Evolutionary conservation across 305 asterid genomes (phyloP).

Genomic region (Fraxinus baroniana): DNA sequence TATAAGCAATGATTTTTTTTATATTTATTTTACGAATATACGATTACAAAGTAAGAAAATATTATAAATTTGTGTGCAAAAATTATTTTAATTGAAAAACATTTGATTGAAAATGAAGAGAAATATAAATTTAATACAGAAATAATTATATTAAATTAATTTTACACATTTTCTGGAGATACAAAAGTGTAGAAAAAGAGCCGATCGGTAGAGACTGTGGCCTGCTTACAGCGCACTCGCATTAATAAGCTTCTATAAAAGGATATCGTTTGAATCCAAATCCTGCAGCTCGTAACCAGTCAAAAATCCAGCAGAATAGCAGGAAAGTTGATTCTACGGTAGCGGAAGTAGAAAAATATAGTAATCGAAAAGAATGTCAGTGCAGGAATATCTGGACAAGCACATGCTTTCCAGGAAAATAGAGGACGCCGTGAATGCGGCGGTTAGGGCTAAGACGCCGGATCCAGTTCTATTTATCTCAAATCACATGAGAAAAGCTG

Average conservation of each 20-base stretch:
- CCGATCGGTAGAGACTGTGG: neutral
- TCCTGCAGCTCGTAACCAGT: neutral
- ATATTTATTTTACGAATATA: too few species aligned
- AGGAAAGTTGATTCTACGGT: neutral
- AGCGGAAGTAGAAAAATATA: neutral
- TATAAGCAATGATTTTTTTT: neutral
- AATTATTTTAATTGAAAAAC: neutral
- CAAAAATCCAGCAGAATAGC: neutral
- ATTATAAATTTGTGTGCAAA: too few species aligned
- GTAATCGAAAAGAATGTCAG: constrained; percentile 57
- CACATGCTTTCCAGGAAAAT: constrained; percentile 89
- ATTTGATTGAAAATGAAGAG: neutral
- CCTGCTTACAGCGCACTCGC: neutral
- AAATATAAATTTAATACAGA: neutral
- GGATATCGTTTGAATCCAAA: neutral
- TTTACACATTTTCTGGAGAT: neutral
- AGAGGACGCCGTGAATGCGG: constrained; percentile 99
- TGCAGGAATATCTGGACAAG: constrained; percentile 89
- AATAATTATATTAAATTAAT: too few species aligned
- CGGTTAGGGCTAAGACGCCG: constrained; percentile 86
- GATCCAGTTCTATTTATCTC: constrained; percentile 99
- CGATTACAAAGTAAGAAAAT: neutral
- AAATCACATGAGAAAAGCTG: constrained; percentile 89
- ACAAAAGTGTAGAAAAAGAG: neutral
- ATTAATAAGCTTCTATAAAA: too few species aligned